These are phyloP conservation scores for Aphanoascus verrucosus DNA, from an alignment of 2,329 filamentous ascomycete species.

Conservation along the genomic window DNA sequence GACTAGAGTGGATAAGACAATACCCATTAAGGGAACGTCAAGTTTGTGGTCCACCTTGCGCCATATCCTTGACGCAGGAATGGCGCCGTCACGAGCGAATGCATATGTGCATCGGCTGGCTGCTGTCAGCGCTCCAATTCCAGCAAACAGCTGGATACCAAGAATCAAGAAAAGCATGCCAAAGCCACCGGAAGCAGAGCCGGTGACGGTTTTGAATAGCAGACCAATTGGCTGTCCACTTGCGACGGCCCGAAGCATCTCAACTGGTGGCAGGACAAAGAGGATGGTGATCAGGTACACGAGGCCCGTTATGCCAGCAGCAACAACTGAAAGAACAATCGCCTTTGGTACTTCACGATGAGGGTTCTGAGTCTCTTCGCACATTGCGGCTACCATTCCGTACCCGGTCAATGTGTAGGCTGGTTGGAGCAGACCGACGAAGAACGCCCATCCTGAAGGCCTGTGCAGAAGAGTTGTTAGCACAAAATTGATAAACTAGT, in stretches of 20 bases:
- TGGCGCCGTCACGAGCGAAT: slow-evolving; percentile 64
- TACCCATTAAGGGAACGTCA: slow-evolving; percentile 59
- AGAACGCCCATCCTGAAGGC: slow-evolving; percentile 61
- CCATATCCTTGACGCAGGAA: slow-evolving; percentile 59
- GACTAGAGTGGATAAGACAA: slow-evolving; percentile 57
- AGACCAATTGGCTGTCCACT: slow-evolving; percentile 66
- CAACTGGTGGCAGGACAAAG: slow-evolving; percentile 61
- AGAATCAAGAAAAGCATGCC: slow-evolving; percentile 65
- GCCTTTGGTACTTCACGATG: slow-evolving; percentile 59
- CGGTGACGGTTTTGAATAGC: slow-evolving; percentile 65
- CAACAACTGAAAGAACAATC: slow-evolving; percentile 58
- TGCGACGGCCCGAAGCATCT: slow-evolving; percentile 52
- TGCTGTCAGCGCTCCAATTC: slow-evolving; percentile 62
- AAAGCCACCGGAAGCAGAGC: slow-evolving; percentile 61
- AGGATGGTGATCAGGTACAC: slow-evolving; percentile 63
- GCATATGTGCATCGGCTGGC: slow-evolving; percentile 65
- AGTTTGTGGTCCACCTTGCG: slow-evolving; percentile 53
- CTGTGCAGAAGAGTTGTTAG: slow-evolving; percentile 22
- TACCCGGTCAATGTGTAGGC: slow-evolving; percentile 45
- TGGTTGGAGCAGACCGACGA: slow-evolving; percentile 58
- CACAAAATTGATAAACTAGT: background rate
- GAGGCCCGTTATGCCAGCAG: slow-evolving; percentile 54
- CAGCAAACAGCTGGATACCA: slow-evolving; percentile 66
- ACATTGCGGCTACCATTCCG: slow-evolving; percentile 62
- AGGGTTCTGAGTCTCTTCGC: slow-evolving; percentile 60